Conservation (phyloP, 1,284 basidiomycete genomes). For the Puccinia hordei region DNA sequence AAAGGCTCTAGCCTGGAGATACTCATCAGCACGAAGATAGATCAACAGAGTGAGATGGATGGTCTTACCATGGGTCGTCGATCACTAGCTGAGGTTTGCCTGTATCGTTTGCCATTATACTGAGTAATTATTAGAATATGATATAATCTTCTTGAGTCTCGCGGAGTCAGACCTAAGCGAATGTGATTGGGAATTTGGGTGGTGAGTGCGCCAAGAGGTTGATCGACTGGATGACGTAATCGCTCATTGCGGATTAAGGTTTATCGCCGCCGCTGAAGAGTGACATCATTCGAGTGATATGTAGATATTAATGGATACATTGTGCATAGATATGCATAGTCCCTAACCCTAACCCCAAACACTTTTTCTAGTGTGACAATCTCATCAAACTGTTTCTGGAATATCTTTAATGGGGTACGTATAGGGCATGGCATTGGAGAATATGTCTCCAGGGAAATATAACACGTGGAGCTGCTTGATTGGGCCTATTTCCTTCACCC, state of each 20-base stretch:
- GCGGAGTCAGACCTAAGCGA: not conserved
- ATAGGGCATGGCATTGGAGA: no score
- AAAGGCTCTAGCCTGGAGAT: conserved; percentile 47
- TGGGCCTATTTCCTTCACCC: no score
- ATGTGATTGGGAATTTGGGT: no score
- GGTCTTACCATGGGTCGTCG: conserved; percentile 46
- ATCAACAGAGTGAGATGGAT: not conserved
- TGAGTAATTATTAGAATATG: not conserved
- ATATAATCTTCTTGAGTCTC: not conserved
- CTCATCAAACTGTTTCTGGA: no score
- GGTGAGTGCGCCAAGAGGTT: no score
- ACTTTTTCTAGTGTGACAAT: no score
- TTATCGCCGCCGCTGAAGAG: not conserved
- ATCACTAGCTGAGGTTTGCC: conserved; percentile 38
- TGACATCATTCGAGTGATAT: not conserved
- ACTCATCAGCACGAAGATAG: not conserved
- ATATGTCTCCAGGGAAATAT: no score
- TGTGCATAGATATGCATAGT: no score
- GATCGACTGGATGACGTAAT: conserved; percentile 14
- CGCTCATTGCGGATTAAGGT: not conserved
- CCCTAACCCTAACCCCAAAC: no score
- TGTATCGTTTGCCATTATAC: not conserved
- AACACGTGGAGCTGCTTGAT: no score
- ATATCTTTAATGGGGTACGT: no score
- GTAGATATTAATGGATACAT: no score